phyloP scores from a whole-genome alignment of 257 asterid species.

The Solanum okadae region DNA sequence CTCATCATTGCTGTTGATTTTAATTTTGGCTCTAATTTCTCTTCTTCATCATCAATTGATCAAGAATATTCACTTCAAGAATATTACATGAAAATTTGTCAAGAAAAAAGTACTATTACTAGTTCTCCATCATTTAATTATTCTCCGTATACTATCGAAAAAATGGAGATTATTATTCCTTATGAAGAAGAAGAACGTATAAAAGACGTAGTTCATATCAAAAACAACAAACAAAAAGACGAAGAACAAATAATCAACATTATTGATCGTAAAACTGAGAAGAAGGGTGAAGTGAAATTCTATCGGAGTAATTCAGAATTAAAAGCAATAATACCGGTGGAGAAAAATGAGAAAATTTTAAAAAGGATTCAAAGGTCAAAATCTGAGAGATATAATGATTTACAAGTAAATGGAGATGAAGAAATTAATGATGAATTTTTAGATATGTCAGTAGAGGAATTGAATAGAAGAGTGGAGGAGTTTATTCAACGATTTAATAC shows the following conservation, averaged over 20 bases:
- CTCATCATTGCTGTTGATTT: constrained; percentile 54
- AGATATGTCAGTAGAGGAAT: constrained; percentile 52
- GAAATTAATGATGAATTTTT: constrained; percentile 40
- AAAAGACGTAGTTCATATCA: constrained; percentile 7
- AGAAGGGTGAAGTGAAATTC: neutral
- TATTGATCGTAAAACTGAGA: neutral
- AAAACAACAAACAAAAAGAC: neutral
- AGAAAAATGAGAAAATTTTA: neutral
- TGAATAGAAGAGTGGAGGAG: constrained; percentile 55
- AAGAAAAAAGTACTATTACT: neutral
- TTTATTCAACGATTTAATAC: constrained; percentile 44
- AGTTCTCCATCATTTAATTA: neutral
- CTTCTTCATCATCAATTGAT: constrained; percentile 14
- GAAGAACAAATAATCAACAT: neutral
- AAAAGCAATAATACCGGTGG: neutral
- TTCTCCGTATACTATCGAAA: neutral
- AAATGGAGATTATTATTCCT: neutral
- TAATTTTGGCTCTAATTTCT: constrained; percentile 32
- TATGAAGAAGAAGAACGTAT: constrained; percentile 23
- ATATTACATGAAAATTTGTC: constrained; percentile 3
- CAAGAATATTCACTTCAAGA: neutral
- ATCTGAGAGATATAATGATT: constrained; percentile 18
- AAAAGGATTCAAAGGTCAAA: constrained; percentile 15
- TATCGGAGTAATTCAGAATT: constrained; percentile 30
- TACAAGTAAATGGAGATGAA: constrained; percentile 1